A percentile compares a stretch with the other conserved stretches of the same genome.
These are phyloP conservation scores for Monosporascus sp. DNA, from an alignment of 2,329 filamentous ascomycete species.

Conservation along the genomic window DNA sequence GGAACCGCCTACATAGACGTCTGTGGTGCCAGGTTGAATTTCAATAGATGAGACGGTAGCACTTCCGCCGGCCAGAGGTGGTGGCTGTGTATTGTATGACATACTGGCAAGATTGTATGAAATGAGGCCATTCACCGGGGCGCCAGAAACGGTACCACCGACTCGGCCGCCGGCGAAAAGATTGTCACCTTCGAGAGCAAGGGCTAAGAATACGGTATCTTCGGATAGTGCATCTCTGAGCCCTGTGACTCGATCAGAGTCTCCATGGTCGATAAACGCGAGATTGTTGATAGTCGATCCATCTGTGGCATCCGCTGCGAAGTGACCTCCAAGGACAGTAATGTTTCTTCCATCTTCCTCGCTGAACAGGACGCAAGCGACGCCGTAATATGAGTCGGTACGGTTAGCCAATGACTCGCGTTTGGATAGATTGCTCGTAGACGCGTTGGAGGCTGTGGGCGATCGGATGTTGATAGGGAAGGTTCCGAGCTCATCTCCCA, in stretches of 20 bases:
- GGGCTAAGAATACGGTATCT: conserved; percentile 68
- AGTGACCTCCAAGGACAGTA: conserved; percentile 84
- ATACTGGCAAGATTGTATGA: conserved; percentile 68
- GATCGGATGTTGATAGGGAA: conserved; percentile 53
- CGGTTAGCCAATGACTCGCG: conserved; percentile 37
- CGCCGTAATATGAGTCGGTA: conserved; percentile 49
- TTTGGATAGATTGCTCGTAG: conserved; percentile 36
- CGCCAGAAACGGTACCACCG: conserved; percentile 61
- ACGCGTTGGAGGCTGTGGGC: conserved; percentile 21
- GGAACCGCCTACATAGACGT: conserved; percentile 80
- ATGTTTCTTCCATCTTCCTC: conserved; percentile 64
- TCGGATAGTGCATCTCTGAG: conserved; percentile 60
- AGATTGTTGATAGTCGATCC: conserved; percentile 74
- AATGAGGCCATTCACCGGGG: conserved; percentile 65
- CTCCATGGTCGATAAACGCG: conserved; percentile 72
- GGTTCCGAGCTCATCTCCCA: conserved; percentile 50
- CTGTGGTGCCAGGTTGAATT: conserved; percentile 60
- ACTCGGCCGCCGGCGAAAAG: conserved; percentile 81
- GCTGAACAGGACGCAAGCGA: conserved; percentile 77
- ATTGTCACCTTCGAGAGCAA: conserved; percentile 60
- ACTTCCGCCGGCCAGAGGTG: conserved; percentile 63
- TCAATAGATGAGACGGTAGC: conserved; percentile 73
- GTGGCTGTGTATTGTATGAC: conserved; percentile 65
- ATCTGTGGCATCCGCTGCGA: conserved; percentile 63
- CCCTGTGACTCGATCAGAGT: conserved; percentile 62